Base-by-base conservation (phyloP, 345 rosid species). In the Toxicodendron radicans region DNA sequence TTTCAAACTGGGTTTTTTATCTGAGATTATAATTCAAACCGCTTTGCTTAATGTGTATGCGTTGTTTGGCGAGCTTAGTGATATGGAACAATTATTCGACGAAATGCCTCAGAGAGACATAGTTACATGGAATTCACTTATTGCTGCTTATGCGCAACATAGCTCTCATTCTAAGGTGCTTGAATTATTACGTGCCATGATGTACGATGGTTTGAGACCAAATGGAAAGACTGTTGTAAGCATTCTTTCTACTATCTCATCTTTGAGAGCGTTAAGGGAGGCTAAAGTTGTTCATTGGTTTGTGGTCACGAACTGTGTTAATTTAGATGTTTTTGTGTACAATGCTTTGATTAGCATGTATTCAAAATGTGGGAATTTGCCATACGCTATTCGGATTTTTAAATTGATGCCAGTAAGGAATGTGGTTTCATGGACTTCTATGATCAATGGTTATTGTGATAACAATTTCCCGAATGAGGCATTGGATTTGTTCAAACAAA, bases 371-470 rank as follows among this genome's bases (percentile, higher is more conserved):
- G 64, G 82, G n/a, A 46, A 52, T 38, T 27, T 80, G 35, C 10
- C 4, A 20, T 75, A 51, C 17, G 84, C 86, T 30, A 46, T 59
- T 57, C 20, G 71, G 56, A 58, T 80, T 53, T 83, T 79, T 51
- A 35, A n/a, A 24, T 17, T 24, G 23, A 79, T 79, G 79, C 77
- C 77, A 33, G n/a, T 13, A 0, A 79, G 60, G 64, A 81, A 68
- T 51, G 79, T 81, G 61, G 80, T 84, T 73, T 82, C 86, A 1
- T 84, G 79, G 80, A 84, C 86, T 12, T 46, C 82, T 3, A 82
- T 86, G 58, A 80, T 86, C 20, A 35, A 57, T 5, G 77, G 79
- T 32, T 84, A 74, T 60, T 70, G 76, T 16, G 60, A 80, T 9
- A 75, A 76, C 11, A 61, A 71, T 23, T 20, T 71, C 56, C 78